These are phyloP conservation scores for Lodderomyces theae DNA, from an alignment of 1,139 yeast species.

Conservation along the genomic window DNA sequence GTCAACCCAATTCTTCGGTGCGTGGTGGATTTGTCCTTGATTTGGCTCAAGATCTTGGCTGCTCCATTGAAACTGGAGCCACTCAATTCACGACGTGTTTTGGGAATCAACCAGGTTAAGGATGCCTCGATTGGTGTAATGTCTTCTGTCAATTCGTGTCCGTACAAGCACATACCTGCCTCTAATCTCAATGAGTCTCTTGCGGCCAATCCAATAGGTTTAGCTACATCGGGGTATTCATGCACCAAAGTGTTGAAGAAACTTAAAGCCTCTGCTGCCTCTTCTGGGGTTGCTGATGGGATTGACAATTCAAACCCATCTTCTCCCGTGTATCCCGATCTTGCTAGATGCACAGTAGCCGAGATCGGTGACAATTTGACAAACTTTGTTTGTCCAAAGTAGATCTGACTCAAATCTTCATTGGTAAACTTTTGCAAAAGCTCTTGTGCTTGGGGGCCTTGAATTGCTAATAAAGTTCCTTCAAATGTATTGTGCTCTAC, in stretches of 20 bases:
- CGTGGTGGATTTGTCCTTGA: slow-evolving; percentile 57
- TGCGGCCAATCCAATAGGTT: slow-evolving; percentile 94
- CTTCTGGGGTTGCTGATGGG: slow-evolving; percentile 49
- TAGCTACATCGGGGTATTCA: slow-evolving; percentile 55
- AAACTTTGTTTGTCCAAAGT: slow-evolving; percentile 71
- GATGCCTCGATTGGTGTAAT: slow-evolving; percentile 88
- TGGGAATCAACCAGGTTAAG: slow-evolving; percentile 85
- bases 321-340: slow-evolving; percentile 98
- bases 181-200: slow-evolving; percentile 92
- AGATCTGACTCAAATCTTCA: slow-evolving; percentile 55
- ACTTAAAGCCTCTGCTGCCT: slow-evolving; percentile 46
- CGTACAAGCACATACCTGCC: slow-evolving; percentile 98
- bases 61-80: slow-evolving; percentile 70
- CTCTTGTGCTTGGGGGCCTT: slow-evolving; percentile 80
- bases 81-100: slow-evolving; percentile 57
- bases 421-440: slow-evolving; percentile 64
- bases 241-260: slow-evolving; percentile 63
- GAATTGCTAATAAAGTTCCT: slow-evolving; percentile 82
- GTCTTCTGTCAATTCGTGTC: slow-evolving; percentile 81
- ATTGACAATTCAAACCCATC: slow-evolving; percentile 95
- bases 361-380: slow-evolving; percentile 47
- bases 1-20: slow-evolving; percentile 72
- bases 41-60: slow-evolving; percentile 62
- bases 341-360: slow-evolving; percentile 64
- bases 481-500: slow-evolving; percentile 64